Evolutionary conservation across 2,329 filamentous ascomycete species (phyloP).

Genomic region (Ascocoryne sarcoides): DNA sequence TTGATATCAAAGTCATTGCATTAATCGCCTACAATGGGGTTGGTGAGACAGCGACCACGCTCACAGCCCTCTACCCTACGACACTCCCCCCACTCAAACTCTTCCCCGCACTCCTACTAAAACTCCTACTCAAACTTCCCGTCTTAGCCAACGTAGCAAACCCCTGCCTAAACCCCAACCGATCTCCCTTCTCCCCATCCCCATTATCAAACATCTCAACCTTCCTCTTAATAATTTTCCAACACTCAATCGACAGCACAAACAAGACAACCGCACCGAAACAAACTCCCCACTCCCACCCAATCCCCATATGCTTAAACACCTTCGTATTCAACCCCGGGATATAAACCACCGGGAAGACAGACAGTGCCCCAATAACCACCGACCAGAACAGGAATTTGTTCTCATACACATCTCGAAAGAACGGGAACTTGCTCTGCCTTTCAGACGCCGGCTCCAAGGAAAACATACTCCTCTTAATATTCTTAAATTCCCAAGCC

Average conservation of each 20-base stretch:
- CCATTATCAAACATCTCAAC: conserved; percentile 24
- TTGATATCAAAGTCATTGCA: no score
- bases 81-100: neutral
- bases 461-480: conserved; percentile 47
- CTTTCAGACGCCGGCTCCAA: conserved; percentile 40
- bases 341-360: conserved; percentile 54
- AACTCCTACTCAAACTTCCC: conserved; percentile 9
- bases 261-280: conserved; percentile 49
- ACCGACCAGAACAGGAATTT: conserved; percentile 51
- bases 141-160: conserved; percentile 28
- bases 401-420: conserved; percentile 43
- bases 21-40: no score
- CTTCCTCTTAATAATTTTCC: conserved; percentile 51
- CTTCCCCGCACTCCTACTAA: conserved; percentile 9
- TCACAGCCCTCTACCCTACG: neutral
- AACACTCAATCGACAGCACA: conserved; percentile 50
- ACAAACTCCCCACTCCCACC: conserved; percentile 57
- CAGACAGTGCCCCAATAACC: conserved; percentile 42
- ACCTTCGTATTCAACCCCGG: conserved; percentile 54
- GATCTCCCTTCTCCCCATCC: conserved; percentile 14
- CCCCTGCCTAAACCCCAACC: conserved; percentile 25
- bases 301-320: conserved; percentile 53
- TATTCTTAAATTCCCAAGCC: conserved; percentile 52
- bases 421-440: conserved; percentile 31
- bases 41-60: no score